Base-by-base conservation (phyloP, 1,139 yeast species). In the Lodderomyces beijingensis region DNA sequence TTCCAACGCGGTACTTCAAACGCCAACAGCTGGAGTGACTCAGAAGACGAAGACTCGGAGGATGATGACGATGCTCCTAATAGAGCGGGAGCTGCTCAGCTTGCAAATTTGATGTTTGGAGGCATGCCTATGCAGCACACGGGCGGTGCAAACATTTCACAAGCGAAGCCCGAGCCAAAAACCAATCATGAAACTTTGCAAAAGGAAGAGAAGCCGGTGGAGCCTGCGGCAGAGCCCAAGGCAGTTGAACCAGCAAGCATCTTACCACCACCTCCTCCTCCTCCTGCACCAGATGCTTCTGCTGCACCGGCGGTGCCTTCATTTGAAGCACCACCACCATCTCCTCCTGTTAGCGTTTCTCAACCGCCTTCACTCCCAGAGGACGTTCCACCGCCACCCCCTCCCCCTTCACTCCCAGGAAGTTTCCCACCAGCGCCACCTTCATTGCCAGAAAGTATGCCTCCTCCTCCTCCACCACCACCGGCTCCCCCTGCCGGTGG, bases 91-190 rank as follows among this genome's bases (percentile, higher is more conserved):
- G 81, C 85, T 10, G 77, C 81, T 2, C 71, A 74, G 36, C 64
- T 79, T 38, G 85, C 86, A 1, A 75, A 77, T 41, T 58, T 77
- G 47, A 59, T 76, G 30, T 76, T 78, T 50, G 81, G 84, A 2
- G 76, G 81, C 3, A 75, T 77, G 81, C 68, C 74, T 1, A 68
- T 65, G 30, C 70, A 74, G 3, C 55, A 59, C 8, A 43, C 50
- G 15, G 53, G 57, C 18, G 14, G 12, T 23, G 21, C 21, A n/a
- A n/a, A n/a, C n/a, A n/a, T n/a, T n/a, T n/a, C 4, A 15, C 20
- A 26, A 26, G 8, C 11, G 11, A 15, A 26, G 12, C 12, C 28
- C 5, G 17, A 26, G 12, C 18, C 28, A 16, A 13, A 5, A 5
- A 14, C 28, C 6, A 14, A 20, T n/a, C n/a, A n/a, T n/a, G n/a